Base-by-base conservation (phyloP, 176 grass and related monocot genomes). In the Tillandsia fasciculata region DNA sequence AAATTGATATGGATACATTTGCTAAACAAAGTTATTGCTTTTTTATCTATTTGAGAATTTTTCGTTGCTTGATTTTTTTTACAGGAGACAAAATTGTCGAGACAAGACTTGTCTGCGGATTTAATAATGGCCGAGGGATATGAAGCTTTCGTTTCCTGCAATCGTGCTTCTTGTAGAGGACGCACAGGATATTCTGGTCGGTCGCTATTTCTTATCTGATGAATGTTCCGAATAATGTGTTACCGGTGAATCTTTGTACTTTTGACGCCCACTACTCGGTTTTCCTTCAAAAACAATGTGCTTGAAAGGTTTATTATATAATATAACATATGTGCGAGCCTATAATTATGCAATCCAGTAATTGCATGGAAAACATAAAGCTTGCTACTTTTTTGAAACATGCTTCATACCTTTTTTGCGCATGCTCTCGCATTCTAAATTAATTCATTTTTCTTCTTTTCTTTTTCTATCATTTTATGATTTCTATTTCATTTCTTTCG, bases 31-130 rank as follows among this genome's bases (percentile, higher is more conserved):
- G 1, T 23, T 23, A 9, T 17, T 23, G n/a, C 56, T n/a, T 61
- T n/a, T 20, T 18, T 18, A 61, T 61, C 15, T 17, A 17, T 61
- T 5, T 61, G 6, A 61, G n/a, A 48, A 26, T 29, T 15, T 5
- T 10, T 14, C 42, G 7, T 50, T 54, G 4, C 61, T 68, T 15
- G 6, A 68, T 68, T 2, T 75, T 24, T 70, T 58, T 24, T 81
- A 50, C 27, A 97, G 94, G 94, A 99, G 79, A 99, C 94, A 20
- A 99, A 99, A 68, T 57, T 93, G 66, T 92, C 87, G 6, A 92
- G 87, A 69, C 82, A 85, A 67, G 87, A 99, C 64, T 74, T 99
- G 22, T 99, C 94, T 67, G 86, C 75, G 54, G 89, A 99, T 71
- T 59, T 93, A 64, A 86, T 77, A 59, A 86, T 90, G 87, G 84